Conservation (phyloP, 352 stramenopile species). For the Pythium graminicola region DNA sequence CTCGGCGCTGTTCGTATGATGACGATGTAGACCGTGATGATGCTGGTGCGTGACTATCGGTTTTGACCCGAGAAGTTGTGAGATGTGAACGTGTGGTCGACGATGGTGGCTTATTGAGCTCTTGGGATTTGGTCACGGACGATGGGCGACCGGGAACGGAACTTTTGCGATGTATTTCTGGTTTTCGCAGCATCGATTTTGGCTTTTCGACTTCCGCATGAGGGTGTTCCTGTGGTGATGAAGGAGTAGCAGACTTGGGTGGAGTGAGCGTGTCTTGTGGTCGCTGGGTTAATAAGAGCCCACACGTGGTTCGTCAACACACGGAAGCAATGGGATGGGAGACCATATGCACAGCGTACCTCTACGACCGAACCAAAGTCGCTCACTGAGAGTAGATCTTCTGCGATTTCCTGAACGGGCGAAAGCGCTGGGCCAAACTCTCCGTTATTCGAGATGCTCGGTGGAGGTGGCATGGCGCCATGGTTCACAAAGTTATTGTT, state of each 20-base stretch:
- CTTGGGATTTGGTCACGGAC: conserved; percentile 14
- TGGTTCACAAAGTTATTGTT: conserved; percentile 4
- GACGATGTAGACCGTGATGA: conserved; percentile 18
- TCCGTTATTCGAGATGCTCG: neutral
- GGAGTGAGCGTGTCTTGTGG: conserved; percentile 13
- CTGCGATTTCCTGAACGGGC: conserved; percentile 17
- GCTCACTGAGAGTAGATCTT: conserved; percentile 13
- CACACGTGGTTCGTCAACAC: neutral
- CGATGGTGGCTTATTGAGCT: neutral
- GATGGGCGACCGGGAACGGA: neutral
- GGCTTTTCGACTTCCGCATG: neutral
- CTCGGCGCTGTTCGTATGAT: conserved; percentile 52
- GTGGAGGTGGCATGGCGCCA: neutral
- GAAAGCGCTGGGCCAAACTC: conserved; percentile 11
- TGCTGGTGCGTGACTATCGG: neutral
- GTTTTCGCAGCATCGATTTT: conserved; percentile 15
- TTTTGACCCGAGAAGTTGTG: neutral
- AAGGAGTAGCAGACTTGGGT: neutral
- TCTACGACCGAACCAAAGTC: conserved; percentile 13
- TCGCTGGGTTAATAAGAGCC: neutral
- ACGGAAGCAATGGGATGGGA: no score
- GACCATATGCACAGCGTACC: conserved; percentile 5
- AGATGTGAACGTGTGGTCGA: neutral
- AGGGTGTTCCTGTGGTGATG: conserved; percentile 1
- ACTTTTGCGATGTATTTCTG: conserved; percentile 15